Conservation (phyloP, 2,329 filamentous ascomycete species). For the Neopestalotiopsis rosae region DNA sequence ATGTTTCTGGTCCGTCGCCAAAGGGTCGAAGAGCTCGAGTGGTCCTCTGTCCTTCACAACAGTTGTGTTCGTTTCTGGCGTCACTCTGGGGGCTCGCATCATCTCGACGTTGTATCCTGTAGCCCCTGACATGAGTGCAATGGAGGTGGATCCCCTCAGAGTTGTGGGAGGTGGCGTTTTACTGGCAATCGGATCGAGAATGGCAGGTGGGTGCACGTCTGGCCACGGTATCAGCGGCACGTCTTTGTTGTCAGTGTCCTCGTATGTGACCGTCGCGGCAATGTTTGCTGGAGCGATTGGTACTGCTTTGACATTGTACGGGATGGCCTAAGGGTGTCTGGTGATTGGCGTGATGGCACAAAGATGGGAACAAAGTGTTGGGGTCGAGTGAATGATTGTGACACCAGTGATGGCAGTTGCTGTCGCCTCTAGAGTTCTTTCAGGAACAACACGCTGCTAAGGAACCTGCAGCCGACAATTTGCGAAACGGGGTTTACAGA, state of each 20-base stretch:
- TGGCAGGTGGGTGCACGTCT: conserved; percentile 71
- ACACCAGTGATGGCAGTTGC: not conserved
- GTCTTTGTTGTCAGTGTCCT: conserved; percentile 65
- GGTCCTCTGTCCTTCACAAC: conserved; percentile 44
- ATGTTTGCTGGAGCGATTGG: conserved; percentile 61
- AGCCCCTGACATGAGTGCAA: conserved; percentile 23
- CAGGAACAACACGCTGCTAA: no score
- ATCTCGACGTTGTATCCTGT: conserved; percentile 40
- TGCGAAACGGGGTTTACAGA: no score
- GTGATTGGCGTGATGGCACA: not conserved
- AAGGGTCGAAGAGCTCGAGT: conserved; percentile 14
- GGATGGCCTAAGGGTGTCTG: not conserved
- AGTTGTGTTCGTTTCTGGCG: conserved; percentile 58
- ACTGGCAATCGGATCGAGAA: conserved; percentile 64
- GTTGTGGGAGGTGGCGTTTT: conserved; percentile 60
- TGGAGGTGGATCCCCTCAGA: conserved; percentile 39
- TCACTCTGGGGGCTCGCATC: conserved; percentile 51
- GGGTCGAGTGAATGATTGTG: not conserved
- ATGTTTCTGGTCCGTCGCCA: conserved; percentile 51
- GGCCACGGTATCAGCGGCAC: conserved; percentile 74
- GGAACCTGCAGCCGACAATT: no score
- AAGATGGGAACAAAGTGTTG: not conserved
- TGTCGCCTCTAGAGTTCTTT: not conserved
- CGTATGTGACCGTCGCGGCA: conserved; percentile 63
- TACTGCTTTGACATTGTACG: conserved; percentile 18